Evolutionary conservation across 495 filamentous ascomycete species (phyloP), one percentile per base, ranked within the genome.

Genomic region (Annulohypoxylon stygium): DNA sequence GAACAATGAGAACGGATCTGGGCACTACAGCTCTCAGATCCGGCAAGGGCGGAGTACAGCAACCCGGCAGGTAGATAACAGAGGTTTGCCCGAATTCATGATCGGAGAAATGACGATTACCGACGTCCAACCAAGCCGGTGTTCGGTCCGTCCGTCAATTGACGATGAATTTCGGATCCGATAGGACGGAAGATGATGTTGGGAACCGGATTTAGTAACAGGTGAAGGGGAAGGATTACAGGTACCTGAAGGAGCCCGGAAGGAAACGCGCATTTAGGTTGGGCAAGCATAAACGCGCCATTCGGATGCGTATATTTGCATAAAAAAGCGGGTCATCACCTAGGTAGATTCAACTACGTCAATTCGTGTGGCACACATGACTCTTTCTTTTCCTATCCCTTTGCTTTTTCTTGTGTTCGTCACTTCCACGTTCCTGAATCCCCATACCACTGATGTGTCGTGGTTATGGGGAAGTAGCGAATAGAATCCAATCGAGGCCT

Each of bases 71-170:
- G 26, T 23, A 37, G 25, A n/a, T 30, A 36, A 18, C 48, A 58
- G 66, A 63, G 37, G 3, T 39, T 36, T 62, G 48, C 16, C 45
- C 59, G 47, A 41, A 45, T 55, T 74, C 67, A 70, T 70, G 58
- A 26, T 61, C 67, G 67, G 72, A 41, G 23, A n/a, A 26, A 54
- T 58, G 63, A 54, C 48, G 47, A 55, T 59, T 10, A 43, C 45
- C 55, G 30, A 34, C 43, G 58, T 12, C 10, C 4, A 57, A 50
- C 51, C 60, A 45, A 65, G 20, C 58, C 33, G 61, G 34, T 23
- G n/a, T 16, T 61, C 5, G 37, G 26, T 50, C 65, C 65, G 36
- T 1, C 64, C 70, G 70, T 65, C 10, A 18, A 20, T 48, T 73
- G 16, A 47, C 51, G 57, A 48, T 1, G n/a, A 47, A 57, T 65